Percentiles rank a stretch among this genome's conserved stretches.
Conservation (phyloP, 2,329 filamentous ascomycete genomes). For the Aspergillus hortae region DNA sequence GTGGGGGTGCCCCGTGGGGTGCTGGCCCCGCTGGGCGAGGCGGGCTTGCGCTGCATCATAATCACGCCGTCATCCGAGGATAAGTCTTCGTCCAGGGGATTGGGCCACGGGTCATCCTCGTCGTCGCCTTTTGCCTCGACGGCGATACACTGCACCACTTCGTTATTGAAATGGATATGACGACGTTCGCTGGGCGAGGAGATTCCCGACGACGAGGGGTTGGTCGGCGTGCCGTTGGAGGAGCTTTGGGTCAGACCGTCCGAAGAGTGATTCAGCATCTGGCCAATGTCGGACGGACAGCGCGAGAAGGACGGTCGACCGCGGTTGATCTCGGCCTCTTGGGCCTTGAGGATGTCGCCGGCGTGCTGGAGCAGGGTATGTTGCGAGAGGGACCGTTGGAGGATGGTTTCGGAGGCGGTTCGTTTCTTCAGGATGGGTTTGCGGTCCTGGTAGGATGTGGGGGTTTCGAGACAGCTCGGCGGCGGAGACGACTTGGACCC, state of each 20-base stretch:
- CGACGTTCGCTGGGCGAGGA: constrained; percentile 64
- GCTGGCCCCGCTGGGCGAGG: constrained; percentile 50
- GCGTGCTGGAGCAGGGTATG: constrained; percentile 89
- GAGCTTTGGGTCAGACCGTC: constrained; percentile 8
- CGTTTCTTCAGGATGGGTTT: constrained; percentile 96
- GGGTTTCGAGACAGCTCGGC: constrained; percentile 55
- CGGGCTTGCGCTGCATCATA: constrained; percentile 71
- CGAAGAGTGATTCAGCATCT: constrained; percentile 47
- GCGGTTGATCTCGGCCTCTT: constrained; percentile 59
- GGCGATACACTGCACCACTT: constrained; percentile 93
- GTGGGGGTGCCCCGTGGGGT: constrained; percentile 53
- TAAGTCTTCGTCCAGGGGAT: constrained; percentile 48
- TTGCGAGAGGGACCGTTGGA: constrained; percentile 81
- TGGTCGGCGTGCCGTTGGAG: constrained; percentile 57
- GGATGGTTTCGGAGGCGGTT: constrained; percentile 92
- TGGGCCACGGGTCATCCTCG: constrained; percentile 45
- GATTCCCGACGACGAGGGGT: constrained; percentile 69
- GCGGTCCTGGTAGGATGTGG: constrained; percentile 66
- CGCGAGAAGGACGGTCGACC: constrained; percentile 57
- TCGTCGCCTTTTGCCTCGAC: constrained; percentile 81
- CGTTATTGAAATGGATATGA: constrained; percentile 95
- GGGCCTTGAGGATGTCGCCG: constrained; percentile 78
- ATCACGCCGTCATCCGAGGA: constrained; percentile 74
- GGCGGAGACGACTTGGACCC: constrained; percentile 48
- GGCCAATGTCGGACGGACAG: constrained; percentile 56